phyloP scores from a whole-genome alignment of 257 asterid species.

The Lycium ferocissimum region DNA sequence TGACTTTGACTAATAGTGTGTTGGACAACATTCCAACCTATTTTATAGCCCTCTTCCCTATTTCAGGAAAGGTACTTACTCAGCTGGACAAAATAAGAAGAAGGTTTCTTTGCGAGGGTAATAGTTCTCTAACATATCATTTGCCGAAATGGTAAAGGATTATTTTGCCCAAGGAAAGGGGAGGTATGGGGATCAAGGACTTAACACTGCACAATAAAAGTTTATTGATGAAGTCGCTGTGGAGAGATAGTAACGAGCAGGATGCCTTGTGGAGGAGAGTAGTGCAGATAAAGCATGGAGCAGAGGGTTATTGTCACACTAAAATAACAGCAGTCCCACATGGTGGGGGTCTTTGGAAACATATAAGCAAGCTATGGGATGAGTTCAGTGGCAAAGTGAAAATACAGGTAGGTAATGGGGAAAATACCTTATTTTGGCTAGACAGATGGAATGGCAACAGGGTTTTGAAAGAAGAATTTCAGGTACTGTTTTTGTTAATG shows the following conservation, averaged over 20 bases:
- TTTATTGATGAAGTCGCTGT: neutral
- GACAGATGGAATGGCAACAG: neutral
- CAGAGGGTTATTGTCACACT: neutral
- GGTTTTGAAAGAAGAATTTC: neutral
- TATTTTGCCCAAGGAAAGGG: neutral
- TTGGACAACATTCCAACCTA: neutral
- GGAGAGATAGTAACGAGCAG: neutral
- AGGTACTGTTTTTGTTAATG: neutral
- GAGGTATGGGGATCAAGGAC: neutral
- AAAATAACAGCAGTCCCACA: constrained; percentile 18
- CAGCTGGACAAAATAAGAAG: neutral
- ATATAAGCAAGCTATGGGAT: neutral
- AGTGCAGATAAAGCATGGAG: neutral
- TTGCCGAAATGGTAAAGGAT: neutral
- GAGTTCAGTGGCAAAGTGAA: neutral
- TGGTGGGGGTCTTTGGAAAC: neutral
- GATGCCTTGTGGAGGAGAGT: neutral
- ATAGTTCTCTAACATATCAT: constrained; percentile 6
- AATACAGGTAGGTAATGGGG: neutral
- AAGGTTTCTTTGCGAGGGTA: neutral
- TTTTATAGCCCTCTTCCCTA: neutral
- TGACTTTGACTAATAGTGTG: constrained; percentile 12
- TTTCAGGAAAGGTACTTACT: constrained; percentile 5
- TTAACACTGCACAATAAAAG: neutral
- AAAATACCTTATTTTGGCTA: constrained; percentile 1